Percentiles rank a stretch among this genome's conserved stretches.
These are phyloP conservation scores for Russula sp. DNA, from an alignment of 768 basidiomycete species.

Conservation along the genomic window DNA sequence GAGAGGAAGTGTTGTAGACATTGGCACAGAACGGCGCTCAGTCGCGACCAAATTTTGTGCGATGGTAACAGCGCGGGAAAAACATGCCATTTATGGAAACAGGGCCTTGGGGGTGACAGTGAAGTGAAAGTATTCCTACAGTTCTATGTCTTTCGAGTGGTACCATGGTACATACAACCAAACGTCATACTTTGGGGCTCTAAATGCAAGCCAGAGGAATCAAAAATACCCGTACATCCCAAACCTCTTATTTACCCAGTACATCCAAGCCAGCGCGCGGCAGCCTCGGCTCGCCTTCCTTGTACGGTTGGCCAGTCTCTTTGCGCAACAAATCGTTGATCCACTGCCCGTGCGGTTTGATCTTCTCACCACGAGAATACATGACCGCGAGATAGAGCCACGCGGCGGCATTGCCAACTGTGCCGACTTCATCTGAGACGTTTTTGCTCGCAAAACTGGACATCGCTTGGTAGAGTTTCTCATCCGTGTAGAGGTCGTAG, in stretches of 20 bases:
- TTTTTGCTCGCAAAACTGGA: conserved; percentile 59
- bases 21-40: conserved; percentile 33
- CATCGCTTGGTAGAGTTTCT: conserved; percentile 49
- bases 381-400: conserved; percentile 76
- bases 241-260: conserved; percentile 4
- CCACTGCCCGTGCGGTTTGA: conserved; percentile 81
- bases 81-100: not conserved
- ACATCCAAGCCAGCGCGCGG: conserved; percentile 45
- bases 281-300: conserved; percentile 63
- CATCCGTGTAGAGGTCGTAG: conserved; percentile 74
- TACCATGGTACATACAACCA: not conserved
- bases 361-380: conserved; percentile 70
- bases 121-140: not conserved
- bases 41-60: not conserved
- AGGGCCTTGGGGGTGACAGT: too few relatives aligned
- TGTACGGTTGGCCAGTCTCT: conserved; percentile 72
- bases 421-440: conserved; percentile 81
- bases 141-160: not conserved
- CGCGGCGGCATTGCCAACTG: conserved; percentile 71
- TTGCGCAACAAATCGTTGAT: conserved; percentile 75
- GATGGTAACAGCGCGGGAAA: not conserved
- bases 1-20: conserved; percentile 86
- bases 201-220: not conserved
- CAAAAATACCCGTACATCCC: not conserved
- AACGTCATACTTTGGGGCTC: conserved; percentile 9